These are phyloP conservation scores for Tephrocybe sp. DNA, from an alignment of 768 basidiomycete species.

Conservation along the genomic window DNA sequence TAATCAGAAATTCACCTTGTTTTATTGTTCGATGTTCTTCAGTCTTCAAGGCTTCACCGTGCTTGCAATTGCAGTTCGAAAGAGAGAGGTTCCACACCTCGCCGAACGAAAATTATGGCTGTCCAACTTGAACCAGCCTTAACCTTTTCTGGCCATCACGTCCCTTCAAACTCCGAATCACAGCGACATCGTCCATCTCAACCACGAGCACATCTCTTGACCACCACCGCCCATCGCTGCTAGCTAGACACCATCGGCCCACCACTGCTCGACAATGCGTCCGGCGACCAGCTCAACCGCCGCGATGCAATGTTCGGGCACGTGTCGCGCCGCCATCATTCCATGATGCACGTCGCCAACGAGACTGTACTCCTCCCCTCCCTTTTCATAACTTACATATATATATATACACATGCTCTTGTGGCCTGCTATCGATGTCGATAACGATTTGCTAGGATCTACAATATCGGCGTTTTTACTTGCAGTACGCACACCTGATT, in stretches of 20 bases:
- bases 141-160: conserved; percentile 22
- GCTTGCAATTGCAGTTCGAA: too few species aligned
- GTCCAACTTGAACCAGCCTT: conserved; percentile 16
- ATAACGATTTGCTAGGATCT: conserved; percentile 19
- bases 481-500: too few species aligned
- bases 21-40: too few species aligned
- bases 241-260: too few species aligned
- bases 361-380: conserved; percentile 6
- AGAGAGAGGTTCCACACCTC: conserved; percentile 7
- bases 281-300: background rate
- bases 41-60: too few species aligned
- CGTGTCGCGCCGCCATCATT: conserved; percentile 12
- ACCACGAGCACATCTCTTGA: background rate
- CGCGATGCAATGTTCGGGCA: background rate
- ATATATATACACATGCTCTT: background rate
- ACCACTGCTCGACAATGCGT: too few species aligned
- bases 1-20: conserved; percentile 24
- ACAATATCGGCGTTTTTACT: too few species aligned
- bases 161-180: conserved; percentile 30
- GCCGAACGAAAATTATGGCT: conserved; percentile 17
- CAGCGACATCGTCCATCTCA: background rate
- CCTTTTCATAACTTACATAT: background rate
- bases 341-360: conserved; percentile 12
- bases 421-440: conserved; percentile 9
- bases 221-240: background rate